A percentile compares a stretch with the other conserved stretches of the same genome.
These are phyloP conservation scores for Oxytropis ochrocephala DNA, from an alignment of 306 rosid genomes.

Conservation along the genomic window DNA sequence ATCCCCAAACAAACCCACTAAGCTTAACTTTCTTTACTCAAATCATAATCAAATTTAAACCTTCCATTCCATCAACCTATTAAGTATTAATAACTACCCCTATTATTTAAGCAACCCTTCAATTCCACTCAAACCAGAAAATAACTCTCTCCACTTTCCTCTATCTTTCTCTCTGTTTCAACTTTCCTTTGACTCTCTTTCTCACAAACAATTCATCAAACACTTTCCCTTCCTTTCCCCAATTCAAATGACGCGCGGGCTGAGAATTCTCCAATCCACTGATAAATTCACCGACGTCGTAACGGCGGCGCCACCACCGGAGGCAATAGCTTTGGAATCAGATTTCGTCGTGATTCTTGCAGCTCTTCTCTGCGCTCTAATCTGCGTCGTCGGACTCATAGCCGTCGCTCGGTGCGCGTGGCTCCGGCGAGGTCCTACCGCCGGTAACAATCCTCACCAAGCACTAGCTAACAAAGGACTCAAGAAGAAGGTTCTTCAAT, in stretches of 20 bases:
- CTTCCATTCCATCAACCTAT: conserved; percentile 19
- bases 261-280: conserved; percentile 27
- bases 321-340: conserved; percentile 47
- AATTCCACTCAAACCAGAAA: not conserved
- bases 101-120: conserved; percentile 16
- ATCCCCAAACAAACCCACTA: conserved; percentile 19
- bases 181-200: not conserved
- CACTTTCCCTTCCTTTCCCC: not conserved
- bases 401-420: conserved; percentile 85
- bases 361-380: conserved; percentile 68
- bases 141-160: not conserved
- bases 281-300: not conserved
- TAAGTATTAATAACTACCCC: conserved; percentile 23
- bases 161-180: not conserved
- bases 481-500: conserved; percentile 71
- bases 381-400: conserved; percentile 64
- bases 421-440: conserved; percentile 49
- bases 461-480: conserved; percentile 58
- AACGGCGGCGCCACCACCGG: conserved; percentile 50
- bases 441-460: conserved; percentile 1
- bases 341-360: conserved; percentile 76
- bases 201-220: not conserved
- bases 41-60: not conserved
- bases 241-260: conserved; percentile 36
- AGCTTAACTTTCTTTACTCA: not conserved